Percentiles rank a stretch among this genome's conserved stretches.
phyloP scores from a whole-genome alignment of 2,329 filamentous ascomycete genomes.

The Didymella exigua region DNA sequence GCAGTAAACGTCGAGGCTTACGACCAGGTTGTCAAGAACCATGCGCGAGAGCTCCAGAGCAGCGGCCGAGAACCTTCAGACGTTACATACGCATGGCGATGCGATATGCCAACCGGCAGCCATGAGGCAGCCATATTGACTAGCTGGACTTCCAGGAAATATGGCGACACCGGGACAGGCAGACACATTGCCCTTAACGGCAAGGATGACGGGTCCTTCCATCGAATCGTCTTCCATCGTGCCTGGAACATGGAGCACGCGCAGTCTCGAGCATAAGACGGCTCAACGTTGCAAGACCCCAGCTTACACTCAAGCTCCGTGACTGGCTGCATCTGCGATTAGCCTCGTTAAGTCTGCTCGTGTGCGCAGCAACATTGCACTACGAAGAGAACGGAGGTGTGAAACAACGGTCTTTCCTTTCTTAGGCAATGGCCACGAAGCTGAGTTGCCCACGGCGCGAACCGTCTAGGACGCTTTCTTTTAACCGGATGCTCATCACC shows the following conservation, averaged over 20 bases:
- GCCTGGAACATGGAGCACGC: constrained; percentile 28
- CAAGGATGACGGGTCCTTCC: constrained; percentile 17
- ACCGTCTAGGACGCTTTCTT: not conserved
- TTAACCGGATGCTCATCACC: not conserved
- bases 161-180: constrained; percentile 21
- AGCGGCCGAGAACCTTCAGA: constrained; percentile 20
- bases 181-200: constrained; percentile 11
- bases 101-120: constrained; percentile 27
- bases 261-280: constrained; percentile 4
- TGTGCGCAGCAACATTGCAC: not conserved
- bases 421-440: constrained; percentile 4
- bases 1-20: constrained; percentile 21
- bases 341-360: not conserved
- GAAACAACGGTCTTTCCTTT: constrained; percentile 1
- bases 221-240: constrained; percentile 22
- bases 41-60: constrained; percentile 22
- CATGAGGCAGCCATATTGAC: constrained; percentile 34
- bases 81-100: constrained; percentile 32
- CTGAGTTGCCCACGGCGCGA: not conserved
- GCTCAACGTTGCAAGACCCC: not conserved
- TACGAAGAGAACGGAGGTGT: not conserved
- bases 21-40: constrained; percentile 15
- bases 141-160: constrained; percentile 27
- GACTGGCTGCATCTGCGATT: not conserved
- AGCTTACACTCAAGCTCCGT: not conserved